Conservation (phyloP, 2,329 filamentous ascomycete genomes). For the Ceratocystis diversiconidia region DNA sequence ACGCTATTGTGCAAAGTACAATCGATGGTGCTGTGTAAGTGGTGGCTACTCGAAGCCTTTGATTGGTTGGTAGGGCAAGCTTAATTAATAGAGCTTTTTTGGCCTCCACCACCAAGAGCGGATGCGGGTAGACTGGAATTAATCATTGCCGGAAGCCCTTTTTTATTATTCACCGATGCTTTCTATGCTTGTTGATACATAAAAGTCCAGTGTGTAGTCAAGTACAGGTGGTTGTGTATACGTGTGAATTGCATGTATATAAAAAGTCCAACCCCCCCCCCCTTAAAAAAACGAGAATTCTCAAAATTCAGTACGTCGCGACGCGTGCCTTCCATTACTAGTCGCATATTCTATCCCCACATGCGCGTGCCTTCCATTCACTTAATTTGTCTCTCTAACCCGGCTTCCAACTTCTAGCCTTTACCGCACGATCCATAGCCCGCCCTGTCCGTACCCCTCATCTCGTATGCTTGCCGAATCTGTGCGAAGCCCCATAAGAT, state of each 20-base stretch:
- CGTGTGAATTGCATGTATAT: too few relatives aligned
- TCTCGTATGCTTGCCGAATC: conserved; percentile 35
- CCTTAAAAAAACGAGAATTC: too few relatives aligned
- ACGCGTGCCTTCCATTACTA: too few relatives aligned
- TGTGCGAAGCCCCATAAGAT: conserved; percentile 44
- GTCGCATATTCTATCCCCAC: too few relatives aligned
- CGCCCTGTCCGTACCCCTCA: conserved; percentile 34
- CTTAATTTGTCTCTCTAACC: background rate
- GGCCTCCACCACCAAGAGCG: background rate
- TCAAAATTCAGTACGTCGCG: too few relatives aligned
- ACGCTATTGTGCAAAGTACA: background rate
- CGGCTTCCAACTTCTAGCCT: background rate
- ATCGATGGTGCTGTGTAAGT: background rate
- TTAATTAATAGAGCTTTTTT: background rate
- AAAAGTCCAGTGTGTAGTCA: too few relatives aligned
- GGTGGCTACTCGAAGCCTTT: background rate
- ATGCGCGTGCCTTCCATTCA: background rate
- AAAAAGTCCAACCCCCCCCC: too few relatives aligned
- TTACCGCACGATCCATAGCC: conserved; percentile 31
- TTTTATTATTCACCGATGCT: too few relatives aligned
- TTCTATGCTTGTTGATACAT: too few relatives aligned
- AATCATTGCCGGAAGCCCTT: too few relatives aligned
- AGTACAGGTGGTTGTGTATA: too few relatives aligned
- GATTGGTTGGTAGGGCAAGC: background rate
- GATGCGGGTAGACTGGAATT: background rate